A percentile compares a stretch with the other conserved stretches of the same genome.
These are phyloP conservation scores for Sclerotinia glacialis DNA, from an alignment of 2,329 filamentous ascomycete species.

Conservation along the genomic window DNA sequence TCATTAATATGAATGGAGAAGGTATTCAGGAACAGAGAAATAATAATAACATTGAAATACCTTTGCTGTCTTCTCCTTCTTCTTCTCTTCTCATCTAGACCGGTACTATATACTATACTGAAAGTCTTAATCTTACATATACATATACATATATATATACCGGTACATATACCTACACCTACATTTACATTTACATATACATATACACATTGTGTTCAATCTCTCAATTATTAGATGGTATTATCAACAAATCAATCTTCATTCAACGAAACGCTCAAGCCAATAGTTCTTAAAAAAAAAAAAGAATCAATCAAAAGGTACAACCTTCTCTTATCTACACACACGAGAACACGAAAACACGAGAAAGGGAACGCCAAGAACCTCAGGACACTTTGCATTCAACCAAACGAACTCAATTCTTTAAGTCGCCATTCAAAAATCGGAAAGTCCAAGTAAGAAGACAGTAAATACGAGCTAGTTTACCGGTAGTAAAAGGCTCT, in stretches of 20 bases:
- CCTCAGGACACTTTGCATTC: slow-evolving; percentile 21
- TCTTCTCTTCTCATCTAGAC: not conserved
- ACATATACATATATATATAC: not conserved
- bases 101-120: not conserved
- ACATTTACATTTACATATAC: no score
- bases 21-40: not conserved
- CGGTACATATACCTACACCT: no score
- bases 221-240: no score
- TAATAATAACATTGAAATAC: not conserved
- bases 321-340: slow-evolving; percentile 14
- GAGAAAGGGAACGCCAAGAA: slow-evolving; percentile 12
- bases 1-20: not conserved
- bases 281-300: not conserved
- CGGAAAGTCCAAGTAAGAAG: not conserved
- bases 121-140: not conserved
- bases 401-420: slow-evolving; percentile 2
- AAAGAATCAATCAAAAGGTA: not conserved
- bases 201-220: not conserved
- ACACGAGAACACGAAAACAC: not conserved
- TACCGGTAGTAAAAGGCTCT: not conserved
- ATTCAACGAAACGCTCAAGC: slow-evolving; percentile 7
- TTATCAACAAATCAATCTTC: not conserved
- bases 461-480: not conserved
- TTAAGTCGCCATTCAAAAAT: not conserved
- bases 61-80: not conserved